Evolutionary conservation across 257 asterid genomes (phyloP), one percentile per base, ranked within the genome.

Genomic region (Echites panduratus): DNA sequence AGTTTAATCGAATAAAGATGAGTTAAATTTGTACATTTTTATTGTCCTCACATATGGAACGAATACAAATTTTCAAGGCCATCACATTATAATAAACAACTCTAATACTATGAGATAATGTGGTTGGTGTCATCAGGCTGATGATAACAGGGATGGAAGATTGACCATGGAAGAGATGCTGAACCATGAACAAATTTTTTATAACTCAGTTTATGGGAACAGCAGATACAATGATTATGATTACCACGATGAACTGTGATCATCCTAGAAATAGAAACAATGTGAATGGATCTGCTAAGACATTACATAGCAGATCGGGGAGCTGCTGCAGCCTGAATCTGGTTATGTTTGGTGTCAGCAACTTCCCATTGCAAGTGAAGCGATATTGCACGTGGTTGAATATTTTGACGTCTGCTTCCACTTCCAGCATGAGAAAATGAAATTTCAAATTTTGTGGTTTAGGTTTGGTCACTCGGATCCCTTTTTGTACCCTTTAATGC

Each of bases 221-320:
- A 67, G 76, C 19, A 78, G 65, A 27, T 17, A 45, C 19, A 5
- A 50, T 6, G 74, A 47, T 22, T 40, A 29, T 7, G 29, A 47
- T 22, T 40, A 52, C 8, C 81, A 78, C 50, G 85, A 82, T n/a
- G 85, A 82, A 70, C 68, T 82, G 19, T 82, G 49, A 73, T 38
- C 2, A 73, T 38, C 2, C 20, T 10, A 61, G 3, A 40, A 45
- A 8, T 45, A 7, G 11, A 4, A 7, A 29, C 38, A 9, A 32
- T 63, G 10, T 49, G 32, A 32, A 29, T 20, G 26, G 26, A 69
- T 20, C 66, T 27, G 43, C 66, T 59, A 59, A 12, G 40, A 59
- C 1, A 13, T 32, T 32, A 32, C 20, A 12, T 13, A 12, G n/a
- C 66, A 59, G 43, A 59, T 12, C 12, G n/a, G 43, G 43, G 27